Evolutionary conservation across 345 rosid species (phyloP), one percentile per base, ranked within the genome.

Genomic region (Gossypium turneri): DNA sequence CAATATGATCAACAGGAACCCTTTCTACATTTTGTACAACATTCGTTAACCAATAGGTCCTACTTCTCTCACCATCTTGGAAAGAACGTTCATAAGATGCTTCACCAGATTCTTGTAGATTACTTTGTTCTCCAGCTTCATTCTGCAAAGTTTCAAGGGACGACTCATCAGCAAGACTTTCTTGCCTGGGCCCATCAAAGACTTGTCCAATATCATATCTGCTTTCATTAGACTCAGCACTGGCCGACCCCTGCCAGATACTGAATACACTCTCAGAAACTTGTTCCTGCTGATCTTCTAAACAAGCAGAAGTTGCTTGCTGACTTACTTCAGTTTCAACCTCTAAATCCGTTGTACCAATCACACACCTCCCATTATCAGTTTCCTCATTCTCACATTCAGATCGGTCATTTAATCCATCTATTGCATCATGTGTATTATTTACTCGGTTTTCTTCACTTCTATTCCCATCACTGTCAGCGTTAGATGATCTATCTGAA

Each of bases 401-500:
- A 59, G 84, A 80, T 76, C 71, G 83, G 52, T 78, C 87, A 53
- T 45, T 78, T 73, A 82, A 77, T 72, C 70, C 81, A 61, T 69
- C 84, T 58, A 76, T 66, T 76, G 73, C 70, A 59, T 73, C 74
- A 48, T 64, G 86, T 4, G 75, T 45, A 85, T 72, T 72, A 66
- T 85, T 82, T 64, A 75, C 52, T 79, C 78, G 73, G 81, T 67
- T 82, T 70, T 82, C 86, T 52, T 84, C 93, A 75, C 74, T 85
- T 76, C 80, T 84, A 67, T 74, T 78, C 61, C 77, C 75, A 78
- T 80, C 81, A 77, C 75, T 72, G 77, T 85, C 93, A 80, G 82
- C 63, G 70, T 79, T 83, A 56, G 97, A 89, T 56, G 86, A 85
- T 77, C 90, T 82, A 67, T 90, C 94, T 5, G 87, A 87, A 69